Base-by-base conservation (phyloP, 106 monocot genomes). In the Apostasia shenzhenica region DNA sequence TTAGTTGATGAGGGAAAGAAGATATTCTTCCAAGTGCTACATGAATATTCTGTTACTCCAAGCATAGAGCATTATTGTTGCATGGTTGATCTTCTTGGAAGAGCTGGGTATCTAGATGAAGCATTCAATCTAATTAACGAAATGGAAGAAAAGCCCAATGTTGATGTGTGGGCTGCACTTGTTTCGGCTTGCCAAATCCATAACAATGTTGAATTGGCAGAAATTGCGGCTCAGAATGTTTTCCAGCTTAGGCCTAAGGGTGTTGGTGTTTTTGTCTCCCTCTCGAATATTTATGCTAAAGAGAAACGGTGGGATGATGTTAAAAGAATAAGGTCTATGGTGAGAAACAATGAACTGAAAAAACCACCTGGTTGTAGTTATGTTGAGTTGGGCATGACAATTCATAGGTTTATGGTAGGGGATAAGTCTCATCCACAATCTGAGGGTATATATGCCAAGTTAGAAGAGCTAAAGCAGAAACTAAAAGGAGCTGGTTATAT, bases 111-210 rank as follows among this genome's bases (percentile, higher is more conserved):
- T 51, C 73, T 84, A 54, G 73, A 84, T 45, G 80, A 76, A 66
- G 84, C 79, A 38, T 80, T 73, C n/a, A 3, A 76, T 37, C 70
- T 84, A 42, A 73, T 84, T 6, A 62, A 57, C 57, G 59, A 70
- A 38, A 84, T 84, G 84, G 52, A 70, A 59, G 54, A 69, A 7
- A 44, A 61, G 73, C 80, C 76, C 46, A 80, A 73, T 73, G 67
- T 59, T 66, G 84, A 84, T 80, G 80, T 80, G 1, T 84, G 84
- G 84, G 76, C 63, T 14, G 84, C 84, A 5, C 69, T 84, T 76
- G 69, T 80, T 66, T 84, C 80, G 73, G 72, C 84, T 73, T 84
- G 79, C 53, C 59, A 69, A 8, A 51, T 77, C 45, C 79, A 84
- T 70, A 68, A 57, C n/a, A 80, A 80, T 56, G 66, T 80, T 40